Evolutionary conservation across 441 rosid genomes (phyloP).

Genomic region (Gossypium gossypioides): DNA sequence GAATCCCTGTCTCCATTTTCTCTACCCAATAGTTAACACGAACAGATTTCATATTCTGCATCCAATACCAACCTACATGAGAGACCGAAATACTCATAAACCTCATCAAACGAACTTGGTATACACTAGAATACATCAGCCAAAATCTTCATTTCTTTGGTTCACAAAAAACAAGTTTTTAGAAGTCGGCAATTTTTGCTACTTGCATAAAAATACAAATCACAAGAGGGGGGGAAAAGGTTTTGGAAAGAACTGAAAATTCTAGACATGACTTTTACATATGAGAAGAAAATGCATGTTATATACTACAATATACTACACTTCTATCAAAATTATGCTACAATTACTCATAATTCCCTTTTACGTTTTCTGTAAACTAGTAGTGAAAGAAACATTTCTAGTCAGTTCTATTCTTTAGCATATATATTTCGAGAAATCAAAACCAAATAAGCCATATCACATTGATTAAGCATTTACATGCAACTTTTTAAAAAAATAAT

Average conservation of each 20-base stretch:
- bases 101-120: conserved; percentile 25
- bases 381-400: not conserved
- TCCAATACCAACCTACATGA: conserved; percentile 49
- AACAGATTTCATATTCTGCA: conserved; percentile 92
- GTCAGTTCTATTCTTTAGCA: not conserved
- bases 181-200: not conserved
- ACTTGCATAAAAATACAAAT: not conserved
- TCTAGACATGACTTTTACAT: not conserved
- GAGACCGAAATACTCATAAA: conserved; percentile 30
- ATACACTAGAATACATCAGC: not conserved
- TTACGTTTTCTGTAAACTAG: not conserved
- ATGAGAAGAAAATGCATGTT: not conserved
- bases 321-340: not conserved
- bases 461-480: conserved; percentile 3
- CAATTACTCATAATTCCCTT: not conserved
- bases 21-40: conserved; percentile 85
- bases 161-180: not conserved
- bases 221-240: not conserved
- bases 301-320: not conserved
- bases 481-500: not conserved
- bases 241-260: not conserved
- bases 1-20: conserved; percentile 79
- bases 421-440: not conserved
- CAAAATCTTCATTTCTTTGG: not conserved
- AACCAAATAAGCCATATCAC: not conserved